These are phyloP conservation scores for Cladosporium sp. DNA, from an alignment of 2,329 filamentous ascomycete genomes.

Conservation along the genomic window DNA sequence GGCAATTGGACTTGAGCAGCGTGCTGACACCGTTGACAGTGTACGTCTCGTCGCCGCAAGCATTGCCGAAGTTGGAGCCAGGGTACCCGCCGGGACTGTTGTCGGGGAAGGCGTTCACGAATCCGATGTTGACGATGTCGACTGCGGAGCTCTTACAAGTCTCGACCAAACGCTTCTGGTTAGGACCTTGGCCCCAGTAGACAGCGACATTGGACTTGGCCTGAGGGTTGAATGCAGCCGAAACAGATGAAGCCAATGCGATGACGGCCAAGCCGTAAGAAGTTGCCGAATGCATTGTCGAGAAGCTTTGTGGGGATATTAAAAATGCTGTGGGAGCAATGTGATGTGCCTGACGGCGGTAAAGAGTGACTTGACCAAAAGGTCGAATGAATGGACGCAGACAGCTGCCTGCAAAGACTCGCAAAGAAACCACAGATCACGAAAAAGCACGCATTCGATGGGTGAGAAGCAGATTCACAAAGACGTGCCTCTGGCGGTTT, in stretches of 20 bases:
- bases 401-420: slow-evolving; percentile 24
- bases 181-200: slow-evolving; percentile 51
- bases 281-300: slow-evolving; percentile 23
- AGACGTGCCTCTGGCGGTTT: background rate
- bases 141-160: slow-evolving; percentile 47
- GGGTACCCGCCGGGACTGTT: slow-evolving; percentile 41
- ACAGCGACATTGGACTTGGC: slow-evolving; percentile 45
- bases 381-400: slow-evolving; percentile 51
- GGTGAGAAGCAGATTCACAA: background rate
- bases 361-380: slow-evolving; percentile 22
- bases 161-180: slow-evolving; percentile 43
- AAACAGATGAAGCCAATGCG: slow-evolving; percentile 27
- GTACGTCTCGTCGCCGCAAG: slow-evolving; percentile 41
- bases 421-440: background rate
- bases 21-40: slow-evolving; percentile 34
- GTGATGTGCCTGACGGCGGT: slow-evolving; percentile 13
- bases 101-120: slow-evolving; percentile 50
- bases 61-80: slow-evolving; percentile 51
- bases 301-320: slow-evolving; percentile 23
- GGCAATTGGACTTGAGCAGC: slow-evolving; percentile 34
- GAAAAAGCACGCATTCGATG: too few species aligned
- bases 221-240: slow-evolving; percentile 35
- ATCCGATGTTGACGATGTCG: slow-evolving; percentile 52
- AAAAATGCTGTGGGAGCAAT: slow-evolving; percentile 34
- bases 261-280: slow-evolving; percentile 30